phyloP scores from a whole-genome alignment of 768 basidiomycete species.

The Naganishia vishniacii region DNA sequence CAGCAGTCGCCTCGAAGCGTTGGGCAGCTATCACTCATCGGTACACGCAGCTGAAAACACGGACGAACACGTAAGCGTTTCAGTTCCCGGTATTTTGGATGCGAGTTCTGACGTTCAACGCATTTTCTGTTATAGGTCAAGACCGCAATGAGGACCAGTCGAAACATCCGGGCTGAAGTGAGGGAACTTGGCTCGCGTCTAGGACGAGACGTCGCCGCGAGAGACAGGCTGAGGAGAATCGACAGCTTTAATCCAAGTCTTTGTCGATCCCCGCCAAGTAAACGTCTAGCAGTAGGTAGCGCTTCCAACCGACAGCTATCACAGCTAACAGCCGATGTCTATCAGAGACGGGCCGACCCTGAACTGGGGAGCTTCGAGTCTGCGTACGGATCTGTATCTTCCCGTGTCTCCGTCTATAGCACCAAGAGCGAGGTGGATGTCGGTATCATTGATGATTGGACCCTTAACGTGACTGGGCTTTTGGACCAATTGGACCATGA shows the following conservation, averaged over 20 bases:
- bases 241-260: slow-evolving; percentile 6
- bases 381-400: background rate
- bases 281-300: background rate
- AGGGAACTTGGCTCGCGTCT: background rate
- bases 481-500: slow-evolving; percentile 21
- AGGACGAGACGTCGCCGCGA: slow-evolving; percentile 15
- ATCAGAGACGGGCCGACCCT: background rate
- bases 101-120: too few species aligned
- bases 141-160: slow-evolving; percentile 1
- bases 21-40: background rate
- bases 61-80: background rate
- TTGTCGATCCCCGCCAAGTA: slow-evolving; percentile 14
- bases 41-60: slow-evolving; percentile 22
- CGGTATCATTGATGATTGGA: slow-evolving; percentile 22
- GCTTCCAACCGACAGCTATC: background rate
- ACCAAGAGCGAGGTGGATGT: slow-evolving; percentile 11
- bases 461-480: background rate
- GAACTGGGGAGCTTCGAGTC: background rate
- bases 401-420: background rate
- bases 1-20: background rate
- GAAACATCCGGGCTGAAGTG: slow-evolving; percentile 17
- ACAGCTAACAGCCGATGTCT: background rate
- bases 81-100: background rate
- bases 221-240: background rate
- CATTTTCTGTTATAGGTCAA: too few species aligned